These are phyloP conservation scores for Stramenopiles sp. DNA, from an alignment of 352 stramenopile genomes.

Conservation along the genomic window DNA sequence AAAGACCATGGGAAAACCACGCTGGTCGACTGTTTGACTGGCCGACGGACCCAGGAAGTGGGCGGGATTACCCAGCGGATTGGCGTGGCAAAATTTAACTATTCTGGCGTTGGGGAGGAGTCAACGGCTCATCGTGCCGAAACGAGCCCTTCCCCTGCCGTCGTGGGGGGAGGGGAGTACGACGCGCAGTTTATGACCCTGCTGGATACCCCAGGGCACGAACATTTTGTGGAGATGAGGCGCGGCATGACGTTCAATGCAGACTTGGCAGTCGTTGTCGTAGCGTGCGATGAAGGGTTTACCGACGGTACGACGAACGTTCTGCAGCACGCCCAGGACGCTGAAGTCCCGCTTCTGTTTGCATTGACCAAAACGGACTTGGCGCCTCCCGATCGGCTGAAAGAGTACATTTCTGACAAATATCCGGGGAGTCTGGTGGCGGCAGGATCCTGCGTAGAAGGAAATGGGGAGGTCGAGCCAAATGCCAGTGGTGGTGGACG, in stretches of 20 bases:
- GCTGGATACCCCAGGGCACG: neutral
- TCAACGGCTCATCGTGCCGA: neutral
- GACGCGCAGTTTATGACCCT: too few species aligned
- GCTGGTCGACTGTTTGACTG: neutral
- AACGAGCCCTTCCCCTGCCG: too few species aligned
- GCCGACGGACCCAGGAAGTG: neutral
- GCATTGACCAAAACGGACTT: neutral
- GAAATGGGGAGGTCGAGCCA: neutral
- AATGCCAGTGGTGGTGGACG: too few species aligned
- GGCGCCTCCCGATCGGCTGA: neutral
- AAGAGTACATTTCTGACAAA: neutral
- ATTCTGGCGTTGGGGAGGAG: neutral
- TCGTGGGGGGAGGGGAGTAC: too few species aligned
- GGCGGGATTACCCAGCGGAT: neutral
- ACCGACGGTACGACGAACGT: neutral
- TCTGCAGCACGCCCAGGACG: neutral
- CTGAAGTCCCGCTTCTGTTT: neutral
- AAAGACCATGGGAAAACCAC: neutral
- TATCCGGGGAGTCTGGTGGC: neutral
- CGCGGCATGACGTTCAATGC: neutral
- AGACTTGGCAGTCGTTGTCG: neutral
- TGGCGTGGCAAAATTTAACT: neutral
- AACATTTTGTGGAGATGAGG: neutral
- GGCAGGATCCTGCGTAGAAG: neutral
- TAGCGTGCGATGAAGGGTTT: neutral